Conservation (phyloP, 441 rosid genomes). For the Syzygium syzygioides region DNA sequence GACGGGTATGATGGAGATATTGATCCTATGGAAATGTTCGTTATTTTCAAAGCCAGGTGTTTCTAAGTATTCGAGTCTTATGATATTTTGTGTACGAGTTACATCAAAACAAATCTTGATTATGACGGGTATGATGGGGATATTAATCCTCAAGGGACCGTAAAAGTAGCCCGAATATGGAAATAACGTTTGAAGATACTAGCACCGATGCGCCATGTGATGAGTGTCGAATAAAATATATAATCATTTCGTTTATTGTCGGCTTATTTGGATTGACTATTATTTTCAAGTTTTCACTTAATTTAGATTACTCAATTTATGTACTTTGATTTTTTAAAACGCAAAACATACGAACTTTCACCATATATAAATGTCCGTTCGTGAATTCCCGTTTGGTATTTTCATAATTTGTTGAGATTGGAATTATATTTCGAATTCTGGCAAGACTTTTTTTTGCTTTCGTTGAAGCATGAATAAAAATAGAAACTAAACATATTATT, state of each 20-base stretch:
- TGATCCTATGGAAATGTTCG: neutral
- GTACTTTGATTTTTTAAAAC: neutral
- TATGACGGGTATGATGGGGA: accelerated
- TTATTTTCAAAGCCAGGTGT: neutral
- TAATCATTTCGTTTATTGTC: neutral
- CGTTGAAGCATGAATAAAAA: neutral
- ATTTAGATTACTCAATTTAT: neutral
- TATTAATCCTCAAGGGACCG: neutral
- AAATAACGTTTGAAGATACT: neutral
- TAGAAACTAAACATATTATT: too few relatives aligned
- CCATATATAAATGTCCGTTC: neutral
- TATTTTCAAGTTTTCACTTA: neutral
- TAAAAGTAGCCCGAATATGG: neutral
- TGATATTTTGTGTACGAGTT: neutral
- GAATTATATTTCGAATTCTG: neutral
- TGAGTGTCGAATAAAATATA: neutral
- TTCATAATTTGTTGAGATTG: neutral
- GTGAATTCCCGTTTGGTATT: neutral
- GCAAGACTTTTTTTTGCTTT: neutral
- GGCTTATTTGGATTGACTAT: neutral
- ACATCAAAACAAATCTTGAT: neutral
- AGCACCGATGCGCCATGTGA: neutral
- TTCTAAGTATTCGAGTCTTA: neutral
- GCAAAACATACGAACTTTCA: neutral
- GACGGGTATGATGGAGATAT: too few relatives aligned